Percentiles rank a stretch among this genome's conserved stretches.
Evolutionary conservation across 257 asterid species (phyloP).

Genomic region (Paulownia fortunei): DNA sequence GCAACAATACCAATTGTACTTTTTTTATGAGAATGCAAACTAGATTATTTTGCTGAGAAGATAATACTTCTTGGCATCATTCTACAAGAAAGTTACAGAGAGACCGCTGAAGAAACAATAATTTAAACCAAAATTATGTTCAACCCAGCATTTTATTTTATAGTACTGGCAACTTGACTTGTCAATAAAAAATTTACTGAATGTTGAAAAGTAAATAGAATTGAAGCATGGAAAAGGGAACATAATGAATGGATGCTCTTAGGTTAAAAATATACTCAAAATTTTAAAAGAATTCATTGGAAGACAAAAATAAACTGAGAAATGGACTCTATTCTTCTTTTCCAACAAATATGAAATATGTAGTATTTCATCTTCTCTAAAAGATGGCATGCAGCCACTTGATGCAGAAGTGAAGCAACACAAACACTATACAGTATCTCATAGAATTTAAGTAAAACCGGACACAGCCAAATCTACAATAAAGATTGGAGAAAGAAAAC

Average conservation of each 20-base stretch:
- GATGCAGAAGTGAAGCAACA: slow-evolving; percentile 19
- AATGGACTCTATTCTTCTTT: neutral
- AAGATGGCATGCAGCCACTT: slow-evolving; percentile 24
- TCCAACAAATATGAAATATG: slow-evolving; percentile 15
- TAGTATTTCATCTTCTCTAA: slow-evolving; percentile 13
- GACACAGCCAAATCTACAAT: slow-evolving; percentile 18
- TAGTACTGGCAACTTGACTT: slow-evolving; percentile 9
- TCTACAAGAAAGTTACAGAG: neutral
- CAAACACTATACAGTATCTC: slow-evolving; percentile 11
- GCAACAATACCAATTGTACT: neutral
- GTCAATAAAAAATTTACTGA: neutral
- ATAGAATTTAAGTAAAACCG: slow-evolving; percentile 15
- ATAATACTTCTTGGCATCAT: neutral
- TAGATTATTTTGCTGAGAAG: neutral
- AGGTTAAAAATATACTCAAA: neutral
- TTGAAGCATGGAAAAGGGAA: neutral
- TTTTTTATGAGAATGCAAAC: neutral
- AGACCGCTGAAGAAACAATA: slow-evolving; percentile 9
- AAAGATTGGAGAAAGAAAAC: slow-evolving; percentile 23
- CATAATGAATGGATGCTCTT: neutral
- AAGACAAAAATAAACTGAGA: slow-evolving; percentile 20
- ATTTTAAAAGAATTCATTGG: neutral
- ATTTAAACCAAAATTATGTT: slow-evolving; percentile 3
- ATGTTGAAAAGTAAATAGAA: neutral
- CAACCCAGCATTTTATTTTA: slow-evolving; percentile 1